A percentile compares a stretch with the other conserved stretches of the same genome.
phyloP scores from a whole-genome alignment of 345 rosid genomes.

The Eucalyptus viminalis region DNA sequence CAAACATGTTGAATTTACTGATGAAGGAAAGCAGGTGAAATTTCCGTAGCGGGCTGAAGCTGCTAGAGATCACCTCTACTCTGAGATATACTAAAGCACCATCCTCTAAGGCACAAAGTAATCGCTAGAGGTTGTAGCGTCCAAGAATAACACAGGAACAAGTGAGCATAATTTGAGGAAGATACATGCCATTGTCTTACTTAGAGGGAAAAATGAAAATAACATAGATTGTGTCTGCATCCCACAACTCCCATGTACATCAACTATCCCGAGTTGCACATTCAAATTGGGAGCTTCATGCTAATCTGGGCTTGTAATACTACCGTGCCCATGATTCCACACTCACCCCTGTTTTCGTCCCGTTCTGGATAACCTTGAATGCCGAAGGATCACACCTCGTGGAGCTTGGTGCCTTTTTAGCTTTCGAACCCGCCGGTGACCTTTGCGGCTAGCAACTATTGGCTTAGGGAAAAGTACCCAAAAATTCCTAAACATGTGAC shows the following conservation, averaged over 20 bases:
- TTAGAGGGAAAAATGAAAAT: not conserved
- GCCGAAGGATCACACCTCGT: not conserved
- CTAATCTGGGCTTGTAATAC: not conserved
- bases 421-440: not conserved
- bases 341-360: not conserved
- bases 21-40: not conserved
- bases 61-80: not conserved
- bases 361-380: not conserved
- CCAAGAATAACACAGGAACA: not conserved
- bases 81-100: not conserved
- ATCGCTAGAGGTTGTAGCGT: not conserved
- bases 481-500: no score
- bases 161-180: not conserved
- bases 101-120: not conserved
- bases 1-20: not conserved
- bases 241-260: not conserved
- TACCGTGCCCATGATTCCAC: not conserved
- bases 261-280: not conserved
- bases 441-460: not conserved
- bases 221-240: not conserved
- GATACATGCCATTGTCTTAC: not conserved
- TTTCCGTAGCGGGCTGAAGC: not conserved
- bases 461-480: no score
- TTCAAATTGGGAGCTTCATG: not conserved
- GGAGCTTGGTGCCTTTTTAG: no score